Evolutionary conservation across 129 eudicot species (phyloP).

Genomic region (Silybum marianum): DNA sequence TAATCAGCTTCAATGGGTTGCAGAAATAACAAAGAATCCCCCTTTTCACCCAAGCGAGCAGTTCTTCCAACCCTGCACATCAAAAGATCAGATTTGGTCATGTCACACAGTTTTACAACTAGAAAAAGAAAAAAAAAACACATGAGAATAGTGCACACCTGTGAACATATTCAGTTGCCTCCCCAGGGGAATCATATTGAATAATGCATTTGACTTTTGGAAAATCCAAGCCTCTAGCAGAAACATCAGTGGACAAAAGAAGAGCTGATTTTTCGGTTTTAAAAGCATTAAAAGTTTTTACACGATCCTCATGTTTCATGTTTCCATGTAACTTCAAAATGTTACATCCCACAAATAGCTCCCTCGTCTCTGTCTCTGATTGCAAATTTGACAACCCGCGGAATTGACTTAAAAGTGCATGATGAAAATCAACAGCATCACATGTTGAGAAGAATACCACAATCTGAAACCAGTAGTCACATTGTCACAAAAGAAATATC

Average conservation of each 20-base stretch:
- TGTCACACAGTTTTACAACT: neutral
- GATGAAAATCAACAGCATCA: conserved; percentile 93
- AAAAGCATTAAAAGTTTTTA: conserved; percentile 69
- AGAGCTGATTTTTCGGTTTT: conserved; percentile 88
- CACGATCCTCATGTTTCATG: conserved; percentile 89
- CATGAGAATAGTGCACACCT: conserved; percentile 43
- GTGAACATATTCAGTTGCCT: conserved; percentile 97
- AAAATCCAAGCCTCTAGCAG: conserved; percentile 98
- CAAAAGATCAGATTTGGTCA: neutral
- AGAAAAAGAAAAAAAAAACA: neutral
- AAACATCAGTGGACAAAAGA: conserved; percentile 83
- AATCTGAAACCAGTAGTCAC: conserved; percentile 50
- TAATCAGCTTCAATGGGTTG: conserved; percentile 92
- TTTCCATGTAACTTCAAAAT: conserved; percentile 79
- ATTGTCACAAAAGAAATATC: neutral
- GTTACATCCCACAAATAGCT: conserved; percentile 68
- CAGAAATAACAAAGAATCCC: conserved; percentile 85
- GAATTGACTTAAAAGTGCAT: conserved; percentile 64
- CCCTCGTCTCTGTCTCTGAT: conserved; percentile 43
- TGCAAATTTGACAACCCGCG: conserved; percentile 45
- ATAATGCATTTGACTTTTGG: conserved; percentile 92
- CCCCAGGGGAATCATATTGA: conserved; percentile 97
- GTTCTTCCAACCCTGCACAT: conserved; percentile 97
- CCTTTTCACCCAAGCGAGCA: conserved; percentile 95
- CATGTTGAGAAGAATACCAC: conserved; percentile 96